phyloP scores from a whole-genome alignment of 352 stramenopile species.

The Globisporangium emineosum region DNA sequence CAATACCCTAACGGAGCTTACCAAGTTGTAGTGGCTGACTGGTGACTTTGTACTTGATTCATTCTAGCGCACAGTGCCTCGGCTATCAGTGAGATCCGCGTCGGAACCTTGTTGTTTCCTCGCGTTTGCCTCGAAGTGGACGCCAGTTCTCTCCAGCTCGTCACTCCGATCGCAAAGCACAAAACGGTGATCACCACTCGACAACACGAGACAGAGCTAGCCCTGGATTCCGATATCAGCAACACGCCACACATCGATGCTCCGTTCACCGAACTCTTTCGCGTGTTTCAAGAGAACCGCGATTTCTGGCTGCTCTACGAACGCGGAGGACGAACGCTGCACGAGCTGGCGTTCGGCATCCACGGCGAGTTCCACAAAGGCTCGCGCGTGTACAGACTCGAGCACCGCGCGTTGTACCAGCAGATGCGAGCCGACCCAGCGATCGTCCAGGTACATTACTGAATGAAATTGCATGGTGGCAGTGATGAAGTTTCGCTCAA shows the following conservation, averaged over 20 bases:
- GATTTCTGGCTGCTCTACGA: constrained; percentile 14
- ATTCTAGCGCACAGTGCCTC: constrained; percentile 1
- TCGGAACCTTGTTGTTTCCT: constrained; percentile 3
- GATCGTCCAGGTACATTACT: constrained; percentile 2
- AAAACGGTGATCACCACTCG: background rate
- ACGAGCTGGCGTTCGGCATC: constrained; percentile 7
- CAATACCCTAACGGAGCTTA: too few species aligned
- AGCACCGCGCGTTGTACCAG: constrained; percentile 5
- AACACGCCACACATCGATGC: background rate
- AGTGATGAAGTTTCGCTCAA: background rate
- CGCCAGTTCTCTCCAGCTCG: background rate
- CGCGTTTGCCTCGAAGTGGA: background rate
- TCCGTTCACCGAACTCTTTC: background rate
- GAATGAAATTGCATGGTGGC: background rate
- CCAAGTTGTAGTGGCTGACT: too few species aligned
- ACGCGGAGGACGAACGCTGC: background rate
- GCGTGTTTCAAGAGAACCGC: constrained; percentile 1
- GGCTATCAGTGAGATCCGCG: constrained; percentile 6
- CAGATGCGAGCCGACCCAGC: constrained; percentile 5
- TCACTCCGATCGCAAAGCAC: background rate
- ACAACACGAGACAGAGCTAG: background rate
- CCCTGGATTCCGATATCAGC: background rate
- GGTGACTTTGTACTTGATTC: background rate
- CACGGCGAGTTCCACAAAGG: constrained; percentile 10
- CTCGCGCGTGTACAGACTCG: constrained; percentile 8